These are phyloP conservation scores for Penicillium sp. DNA, from an alignment of 2,329 filamentous ascomycete genomes.

Conservation along the genomic window DNA sequence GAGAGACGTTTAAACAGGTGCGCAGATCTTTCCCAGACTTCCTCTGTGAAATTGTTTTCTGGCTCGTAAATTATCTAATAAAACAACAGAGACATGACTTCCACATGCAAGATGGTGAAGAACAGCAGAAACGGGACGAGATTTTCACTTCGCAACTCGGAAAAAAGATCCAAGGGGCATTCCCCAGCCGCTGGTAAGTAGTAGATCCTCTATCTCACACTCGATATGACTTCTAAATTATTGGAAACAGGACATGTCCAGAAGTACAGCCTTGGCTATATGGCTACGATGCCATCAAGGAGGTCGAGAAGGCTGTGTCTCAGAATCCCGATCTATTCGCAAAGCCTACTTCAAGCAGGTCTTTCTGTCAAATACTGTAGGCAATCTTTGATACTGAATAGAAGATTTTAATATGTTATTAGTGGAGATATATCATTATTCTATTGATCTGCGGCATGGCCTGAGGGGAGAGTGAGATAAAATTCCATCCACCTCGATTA, in stretches of 20 bases:
- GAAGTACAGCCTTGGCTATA: conserved; percentile 67
- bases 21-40: background rate
- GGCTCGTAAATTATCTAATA: background rate
- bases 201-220: background rate
- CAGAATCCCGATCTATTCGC: conserved; percentile 28
- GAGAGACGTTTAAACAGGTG: conserved; percentile 62
- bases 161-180: conserved; percentile 56
- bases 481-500: no score
- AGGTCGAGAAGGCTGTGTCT: conserved; percentile 52
- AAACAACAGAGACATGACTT: conserved; percentile 53
- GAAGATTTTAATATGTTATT: background rate
- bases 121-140: conserved; percentile 62
- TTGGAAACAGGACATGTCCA: conserved; percentile 57
- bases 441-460: no score
- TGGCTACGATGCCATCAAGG: conserved; percentile 64
- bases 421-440: background rate
- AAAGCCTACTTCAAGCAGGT: background rate
- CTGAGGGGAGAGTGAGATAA: no score
- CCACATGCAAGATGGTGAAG: conserved; percentile 59
- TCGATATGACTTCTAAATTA: background rate
- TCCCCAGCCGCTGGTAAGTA: conserved; percentile 63
- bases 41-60: background rate
- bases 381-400: background rate
- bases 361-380: conserved; percentile 14
- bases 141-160: conserved; percentile 62